Conservation (phyloP, 768 basidiomycete genomes). For the Pleurotus cornucopiae region DNA sequence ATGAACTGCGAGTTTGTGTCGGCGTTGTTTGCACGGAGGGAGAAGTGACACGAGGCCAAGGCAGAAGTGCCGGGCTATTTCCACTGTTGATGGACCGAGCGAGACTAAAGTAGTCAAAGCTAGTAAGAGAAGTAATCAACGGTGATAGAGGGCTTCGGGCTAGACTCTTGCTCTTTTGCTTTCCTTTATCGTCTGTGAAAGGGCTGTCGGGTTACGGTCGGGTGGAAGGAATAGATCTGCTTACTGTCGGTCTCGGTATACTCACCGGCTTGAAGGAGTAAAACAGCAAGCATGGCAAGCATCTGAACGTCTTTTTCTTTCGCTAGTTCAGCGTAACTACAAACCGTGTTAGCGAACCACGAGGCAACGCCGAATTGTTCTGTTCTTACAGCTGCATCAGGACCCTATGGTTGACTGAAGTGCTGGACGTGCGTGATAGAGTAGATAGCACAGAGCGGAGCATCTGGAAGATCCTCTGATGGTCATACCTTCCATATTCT, state of each 20-base stretch:
- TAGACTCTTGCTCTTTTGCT: neutral
- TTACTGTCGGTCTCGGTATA: neutral
- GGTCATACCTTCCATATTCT: conserved; percentile 57
- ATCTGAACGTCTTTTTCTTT: conserved; percentile 70
- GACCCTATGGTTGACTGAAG: conserved; percentile 31
- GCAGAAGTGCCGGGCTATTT: conserved; percentile 40
- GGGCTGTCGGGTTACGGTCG: too few relatives aligned
- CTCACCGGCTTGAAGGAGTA: conserved; percentile 54
- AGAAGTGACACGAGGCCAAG: conserved; percentile 50
- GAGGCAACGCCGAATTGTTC: conserved; percentile 17
- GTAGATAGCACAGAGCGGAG: conserved; percentile 45
- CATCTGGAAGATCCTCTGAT: conserved; percentile 63
- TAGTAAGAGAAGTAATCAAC: conserved; percentile 13
- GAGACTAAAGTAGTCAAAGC: conserved; percentile 59
- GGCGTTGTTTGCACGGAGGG: conserved; percentile 29
- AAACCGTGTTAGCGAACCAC: neutral
- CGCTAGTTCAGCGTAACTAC: conserved; percentile 36
- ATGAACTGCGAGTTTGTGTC: conserved; percentile 55
- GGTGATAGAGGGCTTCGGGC: neutral
- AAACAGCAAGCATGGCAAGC: conserved; percentile 70
- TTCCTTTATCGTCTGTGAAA: neutral
- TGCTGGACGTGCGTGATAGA: conserved; percentile 13
- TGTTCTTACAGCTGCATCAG: conserved; percentile 45
- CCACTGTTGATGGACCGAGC: conserved; percentile 31
- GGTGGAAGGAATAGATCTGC: neutral